Evolutionary conservation across 805 yeast species (phyloP), one percentile per base, ranked within the genome.

Genomic region (Metschnikowia kofuensis): DNA sequence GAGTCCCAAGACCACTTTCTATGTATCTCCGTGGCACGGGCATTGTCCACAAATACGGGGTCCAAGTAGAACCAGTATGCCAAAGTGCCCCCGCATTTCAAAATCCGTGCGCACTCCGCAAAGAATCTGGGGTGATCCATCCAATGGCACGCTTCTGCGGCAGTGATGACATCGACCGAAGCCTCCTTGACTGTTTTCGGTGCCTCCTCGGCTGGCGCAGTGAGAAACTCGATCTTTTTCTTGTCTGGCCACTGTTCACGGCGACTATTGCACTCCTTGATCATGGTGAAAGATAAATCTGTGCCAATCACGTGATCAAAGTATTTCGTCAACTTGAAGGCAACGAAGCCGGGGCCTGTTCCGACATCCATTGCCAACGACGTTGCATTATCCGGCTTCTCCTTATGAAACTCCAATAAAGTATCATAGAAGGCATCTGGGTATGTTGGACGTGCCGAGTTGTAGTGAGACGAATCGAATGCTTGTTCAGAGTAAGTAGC

Each of bases 61-160:
- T 89, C 96, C 36, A 78, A 82, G 60, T 90, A 90, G 4, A 87
- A 86, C 86, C 92, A 89, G 56, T 80, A 79, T 0, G 89, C 85
- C 42, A 90, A 61, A 0, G 90, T 84, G 1, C 94, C 96, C 16
- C 74, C 72, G 1, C 79, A 75, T 44, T 76, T 77, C 50, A 89
- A 69, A 12, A 81, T 68, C 6, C 79, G 58, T 16, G 69, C 65
- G 1, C 79, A 72, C 50, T 79, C 81, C 6, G 64, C 57, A 61
- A 81, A 82, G 61, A 83, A 84, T 29, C 56, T 54, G 0, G 70
- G 68, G 50, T 79, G 84, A 48, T 84, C 75, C 49, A 88, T 78
- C 96, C 96, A 90, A 66, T 90, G 97, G n/a, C 78, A 81, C 50
- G 90, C 85, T 62, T 90, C 90, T 0, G 91, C 96, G n/a, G 84